These are phyloP conservation scores for Pythium aristosporum DNA, from an alignment of 352 stramenopile genomes.

Conservation along the genomic window DNA sequence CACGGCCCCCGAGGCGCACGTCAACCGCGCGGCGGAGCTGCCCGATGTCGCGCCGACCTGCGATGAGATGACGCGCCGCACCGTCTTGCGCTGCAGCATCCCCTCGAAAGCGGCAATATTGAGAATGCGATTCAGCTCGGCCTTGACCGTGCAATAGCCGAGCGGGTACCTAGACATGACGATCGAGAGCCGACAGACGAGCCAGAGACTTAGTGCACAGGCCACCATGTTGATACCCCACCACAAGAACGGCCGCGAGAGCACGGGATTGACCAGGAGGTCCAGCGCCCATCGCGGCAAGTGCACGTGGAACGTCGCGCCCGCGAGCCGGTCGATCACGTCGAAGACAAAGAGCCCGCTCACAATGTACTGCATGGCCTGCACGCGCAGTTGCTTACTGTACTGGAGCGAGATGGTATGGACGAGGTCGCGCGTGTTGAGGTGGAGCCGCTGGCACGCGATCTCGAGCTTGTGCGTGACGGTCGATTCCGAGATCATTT, in stretches of 20 bases:
- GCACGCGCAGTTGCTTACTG: slow-evolving; percentile 64
- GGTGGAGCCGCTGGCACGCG: slow-evolving; percentile 85
- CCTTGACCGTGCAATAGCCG: slow-evolving; percentile 85
- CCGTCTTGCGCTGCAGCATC: slow-evolving; percentile 29
- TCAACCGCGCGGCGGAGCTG: slow-evolving; percentile 54
- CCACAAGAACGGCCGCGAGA: slow-evolving; percentile 67
- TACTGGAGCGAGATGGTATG: slow-evolving; percentile 72
- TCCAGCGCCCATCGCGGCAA: slow-evolving; percentile 71
- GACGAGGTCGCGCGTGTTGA: slow-evolving; percentile 89
- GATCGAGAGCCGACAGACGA: slow-evolving; percentile 48
- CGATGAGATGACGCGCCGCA: slow-evolving; percentile 24
- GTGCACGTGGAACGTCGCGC: slow-evolving; percentile 89
- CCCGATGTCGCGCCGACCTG: slow-evolving; percentile 60
- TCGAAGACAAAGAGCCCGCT: slow-evolving; percentile 93
- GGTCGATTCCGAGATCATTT: slow-evolving; percentile 91
- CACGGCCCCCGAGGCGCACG: slow-evolving; percentile 77
- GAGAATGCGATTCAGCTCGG: slow-evolving; percentile 61
- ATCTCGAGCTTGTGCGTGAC: slow-evolving; percentile 89
- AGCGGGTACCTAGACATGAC: slow-evolving; percentile 59
- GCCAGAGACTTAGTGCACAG: slow-evolving; percentile 59
- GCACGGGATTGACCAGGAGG: slow-evolving; percentile 41
- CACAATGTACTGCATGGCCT: slow-evolving; percentile 93
- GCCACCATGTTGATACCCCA: slow-evolving; percentile 90
- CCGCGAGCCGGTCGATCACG: slow-evolving; percentile 93
- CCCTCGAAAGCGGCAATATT: slow-evolving; percentile 30